Evolutionary conservation across 2,329 filamentous ascomycete species (phyloP), one percentile per base, ranked within the genome.

Genomic region (Malbranchea zuffiana): DNA sequence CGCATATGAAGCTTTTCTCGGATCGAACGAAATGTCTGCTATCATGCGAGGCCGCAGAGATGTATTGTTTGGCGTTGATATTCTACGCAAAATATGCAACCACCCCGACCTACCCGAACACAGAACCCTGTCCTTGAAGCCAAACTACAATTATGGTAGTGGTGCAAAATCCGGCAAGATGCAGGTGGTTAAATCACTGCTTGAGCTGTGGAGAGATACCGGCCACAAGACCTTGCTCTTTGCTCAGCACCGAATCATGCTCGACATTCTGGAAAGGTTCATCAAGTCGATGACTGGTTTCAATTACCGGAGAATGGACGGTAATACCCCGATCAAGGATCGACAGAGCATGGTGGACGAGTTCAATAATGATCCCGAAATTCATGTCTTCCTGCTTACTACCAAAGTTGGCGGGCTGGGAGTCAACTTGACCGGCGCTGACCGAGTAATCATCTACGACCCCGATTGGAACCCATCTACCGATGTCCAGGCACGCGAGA

Each of bases 401-500:
- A 98, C 92, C 1, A 92, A 92, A 54, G 92, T 95, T 12, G 90
- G 90, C 30, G 90, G 90, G 0, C 67, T 98, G 10, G 90, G 90
- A 4, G 81, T 94, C 31, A 98, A 98, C 48, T 66, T 98, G 15
- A 98, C 90, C 0, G 90, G 90, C 5, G 90, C 90, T 4, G 84
- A 94, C 54, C 78, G 90, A 21, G 88, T 98, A 45, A 94, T 98
- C 53, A 96, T 98, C 37, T 98, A 90, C 53, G 92, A 98, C 52
- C 92, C 90, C 0, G 90, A 98, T 55, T 98, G 90, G 90, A 96
- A 96, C 51, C 90, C 88, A 2, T 95, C 88, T 0, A 96, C 88
- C 0, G 90, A 98, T 53, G 70, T 95, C 17, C 90, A 98, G 62
- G 90, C 90, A 11, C 79, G 90, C 32, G 90, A 98, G 60, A 75